Base-by-base conservation (phyloP, 768 basidiomycete genomes). In the Punctularia strigosozonata region DNA sequence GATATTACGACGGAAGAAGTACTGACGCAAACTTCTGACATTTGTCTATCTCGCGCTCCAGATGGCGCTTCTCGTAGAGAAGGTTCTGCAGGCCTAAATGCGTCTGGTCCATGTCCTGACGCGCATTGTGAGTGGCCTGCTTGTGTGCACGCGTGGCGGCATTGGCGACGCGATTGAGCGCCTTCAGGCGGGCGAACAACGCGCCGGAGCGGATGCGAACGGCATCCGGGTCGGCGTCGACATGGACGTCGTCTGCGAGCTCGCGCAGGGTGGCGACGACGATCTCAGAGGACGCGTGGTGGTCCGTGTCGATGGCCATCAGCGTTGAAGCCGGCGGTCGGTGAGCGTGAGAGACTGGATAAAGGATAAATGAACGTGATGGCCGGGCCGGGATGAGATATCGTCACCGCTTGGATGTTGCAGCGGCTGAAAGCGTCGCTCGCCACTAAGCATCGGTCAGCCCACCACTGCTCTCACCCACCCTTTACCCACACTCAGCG, bases 21-120 rank as follows among this genome's bases (percentile, higher is more conserved):
- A 69, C 84, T 50, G 54, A 90, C 87, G 83, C 85, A 53, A 89
- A 92, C 53, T 91, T 87, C 35, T 85, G 74, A 59, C 89, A 92
- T 54, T 90, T 89, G 50, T 87, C 83, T 25, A 92, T 92, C 62
- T 92, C 89, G 41, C 85, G 71, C 57, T 90, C 86, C 4, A 92
- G 73, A 51, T 92, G 87, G 20, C 86, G 71, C 53, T 85, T 87
- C 60, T 92, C 88, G 48, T 91, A 92, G 36, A 83, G 68, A 25
- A 90, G 64, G 46, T 92, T 92, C 60, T 92, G 87, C 22, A 87
- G 71, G 17, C 77, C 77, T 26, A 92, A 75, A 57, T 88, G 77
- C 0, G 85, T 80, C 59, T 88, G 80, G 61, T 91, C 89, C 86
- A 92, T 90, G 41, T 88, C 80, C 30, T 81, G 80, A 39, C 88